Evolutionary conservation across 164 flowering plant genomes (phyloP).

Genomic region (Litsea cubeba): DNA sequence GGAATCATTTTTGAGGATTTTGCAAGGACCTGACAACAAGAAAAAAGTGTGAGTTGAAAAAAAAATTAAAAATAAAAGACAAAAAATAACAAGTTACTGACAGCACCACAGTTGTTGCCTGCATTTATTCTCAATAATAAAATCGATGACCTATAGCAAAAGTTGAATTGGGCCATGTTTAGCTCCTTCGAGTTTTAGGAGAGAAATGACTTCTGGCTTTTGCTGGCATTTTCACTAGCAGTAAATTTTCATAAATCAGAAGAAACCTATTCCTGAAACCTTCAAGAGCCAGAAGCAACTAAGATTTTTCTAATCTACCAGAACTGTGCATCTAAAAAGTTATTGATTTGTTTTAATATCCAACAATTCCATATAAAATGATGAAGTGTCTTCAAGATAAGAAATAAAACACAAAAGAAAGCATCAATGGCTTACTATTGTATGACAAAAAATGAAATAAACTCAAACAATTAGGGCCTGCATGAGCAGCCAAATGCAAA

Average conservation of each 20-base stretch:
- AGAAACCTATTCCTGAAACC: not conserved
- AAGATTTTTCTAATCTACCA: not conserved
- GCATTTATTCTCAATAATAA: not conserved
- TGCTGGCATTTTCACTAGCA: not conserved
- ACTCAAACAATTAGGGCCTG: not conserved
- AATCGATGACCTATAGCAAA: not conserved
- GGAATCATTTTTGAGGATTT: slow-evolving; percentile 99
- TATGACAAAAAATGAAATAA: not conserved
- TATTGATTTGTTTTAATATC: not conserved
- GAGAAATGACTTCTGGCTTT: too few species aligned
- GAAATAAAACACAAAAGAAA: not conserved
- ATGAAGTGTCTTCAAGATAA: not conserved
- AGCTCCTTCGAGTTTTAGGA: not conserved
- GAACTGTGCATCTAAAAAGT: too few species aligned
- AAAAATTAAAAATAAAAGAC: not conserved
- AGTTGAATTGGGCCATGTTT: not conserved
- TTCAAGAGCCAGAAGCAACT: not conserved
- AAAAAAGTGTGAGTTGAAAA: not conserved
- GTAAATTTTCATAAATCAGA: not conserved
- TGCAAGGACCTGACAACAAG: slow-evolving; percentile 72
- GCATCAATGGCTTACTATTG: not conserved
- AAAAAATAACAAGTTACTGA: not conserved
- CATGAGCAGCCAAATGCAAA: not conserved
- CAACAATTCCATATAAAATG: not conserved
- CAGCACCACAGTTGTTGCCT: not conserved